Percentiles rank a stretch among this genome's conserved stretches.
Evolutionary conservation across 371 early-diverging fungal genomes (phyloP).

Genomic region (Mucor saturninus): DNA sequence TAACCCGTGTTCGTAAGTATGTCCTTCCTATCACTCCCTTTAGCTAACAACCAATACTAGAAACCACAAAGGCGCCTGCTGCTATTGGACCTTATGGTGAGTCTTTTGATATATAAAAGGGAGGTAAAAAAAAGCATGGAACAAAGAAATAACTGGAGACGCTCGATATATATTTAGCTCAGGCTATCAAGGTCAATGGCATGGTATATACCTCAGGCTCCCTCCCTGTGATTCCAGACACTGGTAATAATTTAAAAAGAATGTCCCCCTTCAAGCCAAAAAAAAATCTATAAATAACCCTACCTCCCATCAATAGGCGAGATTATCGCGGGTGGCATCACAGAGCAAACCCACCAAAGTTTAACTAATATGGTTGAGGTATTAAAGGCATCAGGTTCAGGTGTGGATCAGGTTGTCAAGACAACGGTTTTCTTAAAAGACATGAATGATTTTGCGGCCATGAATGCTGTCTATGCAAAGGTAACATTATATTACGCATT

Average conservation of each 20-base stretch:
- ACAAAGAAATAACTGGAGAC: neutral
- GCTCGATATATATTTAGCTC: constrained; percentile 46
- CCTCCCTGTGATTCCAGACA: constrained; percentile 71
- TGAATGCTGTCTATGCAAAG: constrained; percentile 84
- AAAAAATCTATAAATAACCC: neutral
- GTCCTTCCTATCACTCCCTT: too few species aligned
- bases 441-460: constrained; percentile 84
- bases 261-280: neutral
- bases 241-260: constrained; percentile 29
- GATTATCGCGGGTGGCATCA: constrained; percentile 68
- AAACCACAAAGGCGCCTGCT: constrained; percentile 68
- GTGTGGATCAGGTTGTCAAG: constrained; percentile 83
- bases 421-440: constrained; percentile 92
- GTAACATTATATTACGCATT: neutral
- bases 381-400: constrained; percentile 75
- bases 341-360: constrained; percentile 78
- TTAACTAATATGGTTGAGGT: constrained; percentile 80
- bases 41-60: constrained; percentile 29
- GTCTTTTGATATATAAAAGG: constrained; percentile 5
- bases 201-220: constrained; percentile 87
- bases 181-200: constrained; percentile 86
- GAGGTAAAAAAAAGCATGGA: neutral
- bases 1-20: constrained; percentile 44
- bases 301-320: constrained; percentile 37
- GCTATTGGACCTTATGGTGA: constrained; percentile 91